These are phyloP conservation scores for Excoecaria agallocha DNA, from an alignment of 345 rosid genomes.

Conservation along the genomic window DNA sequence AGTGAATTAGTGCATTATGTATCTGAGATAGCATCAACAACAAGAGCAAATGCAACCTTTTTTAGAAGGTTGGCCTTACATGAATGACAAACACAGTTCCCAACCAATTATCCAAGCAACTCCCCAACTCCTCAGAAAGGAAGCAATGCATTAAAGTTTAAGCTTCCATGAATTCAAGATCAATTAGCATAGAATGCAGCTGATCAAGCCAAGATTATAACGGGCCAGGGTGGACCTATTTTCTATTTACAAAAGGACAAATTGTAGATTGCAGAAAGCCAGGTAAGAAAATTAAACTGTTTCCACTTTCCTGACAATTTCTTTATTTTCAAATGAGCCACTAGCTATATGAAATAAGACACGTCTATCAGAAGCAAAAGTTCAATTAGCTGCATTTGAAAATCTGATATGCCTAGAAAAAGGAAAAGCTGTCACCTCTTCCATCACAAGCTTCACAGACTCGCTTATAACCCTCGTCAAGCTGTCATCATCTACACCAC, in stretches of 20 bases:
- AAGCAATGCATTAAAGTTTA: not conserved
- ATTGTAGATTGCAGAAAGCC: not conserved
- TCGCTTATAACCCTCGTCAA: slow-evolving; percentile 84
- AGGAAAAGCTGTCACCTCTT: slow-evolving; percentile 49
- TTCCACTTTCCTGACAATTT: not conserved
- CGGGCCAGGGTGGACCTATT: not conserved
- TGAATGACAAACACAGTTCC: not conserved
- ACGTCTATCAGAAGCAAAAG: not conserved
- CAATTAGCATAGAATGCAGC: not conserved
- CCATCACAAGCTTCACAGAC: slow-evolving; percentile 89
- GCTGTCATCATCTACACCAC: slow-evolving; percentile 90
- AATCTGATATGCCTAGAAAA: not conserved
- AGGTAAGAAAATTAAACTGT: not conserved
- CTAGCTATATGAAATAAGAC: not conserved
- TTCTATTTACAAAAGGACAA: too few relatives aligned
- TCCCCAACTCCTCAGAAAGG: not conserved
- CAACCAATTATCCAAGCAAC: not conserved
- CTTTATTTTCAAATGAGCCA: not conserved
- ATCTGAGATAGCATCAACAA: not conserved
- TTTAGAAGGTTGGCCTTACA: not conserved
- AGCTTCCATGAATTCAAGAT: not conserved
- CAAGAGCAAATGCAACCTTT: not conserved
- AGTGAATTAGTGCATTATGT: not conserved
- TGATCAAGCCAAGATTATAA: not conserved
- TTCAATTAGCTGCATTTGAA: not conserved